Conservation (phyloP, 306 rosid species). For the Cucumis cinereus region DNA sequence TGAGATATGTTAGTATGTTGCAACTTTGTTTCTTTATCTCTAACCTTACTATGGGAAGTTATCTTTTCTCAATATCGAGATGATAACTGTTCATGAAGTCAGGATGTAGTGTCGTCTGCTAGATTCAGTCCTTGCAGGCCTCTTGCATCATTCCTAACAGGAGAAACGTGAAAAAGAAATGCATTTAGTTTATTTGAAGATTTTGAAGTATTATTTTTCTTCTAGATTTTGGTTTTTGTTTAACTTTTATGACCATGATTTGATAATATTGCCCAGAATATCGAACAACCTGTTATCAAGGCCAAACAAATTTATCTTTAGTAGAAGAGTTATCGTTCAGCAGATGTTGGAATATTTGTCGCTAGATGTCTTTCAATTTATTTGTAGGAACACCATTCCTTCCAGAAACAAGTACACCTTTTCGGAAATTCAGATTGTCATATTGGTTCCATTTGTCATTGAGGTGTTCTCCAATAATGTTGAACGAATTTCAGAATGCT, state of each 20-base stretch:
- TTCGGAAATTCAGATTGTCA: not conserved
- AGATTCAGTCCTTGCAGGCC: not conserved
- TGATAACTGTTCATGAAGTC: not conserved
- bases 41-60: not conserved
- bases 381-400: not conserved
- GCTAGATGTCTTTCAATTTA: not conserved
- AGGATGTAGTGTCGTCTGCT: not conserved
- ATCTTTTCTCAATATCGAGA: not conserved
- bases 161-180: not conserved
- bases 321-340: not conserved
- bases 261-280: not conserved
- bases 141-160: not conserved
- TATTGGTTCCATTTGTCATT: not conserved
- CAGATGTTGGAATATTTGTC: not conserved
- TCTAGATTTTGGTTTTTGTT: not conserved
- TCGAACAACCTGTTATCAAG: not conserved
- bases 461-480: not conserved
- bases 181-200: not conserved
- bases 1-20: not conserved
- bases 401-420: not conserved
- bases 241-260: not conserved
- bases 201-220: not conserved
- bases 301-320: not conserved
- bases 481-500: not conserved
- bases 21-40: not conserved